Conservation (phyloP, 2,329 filamentous ascomycete species). For the Colletotrichum agaves region DNA sequence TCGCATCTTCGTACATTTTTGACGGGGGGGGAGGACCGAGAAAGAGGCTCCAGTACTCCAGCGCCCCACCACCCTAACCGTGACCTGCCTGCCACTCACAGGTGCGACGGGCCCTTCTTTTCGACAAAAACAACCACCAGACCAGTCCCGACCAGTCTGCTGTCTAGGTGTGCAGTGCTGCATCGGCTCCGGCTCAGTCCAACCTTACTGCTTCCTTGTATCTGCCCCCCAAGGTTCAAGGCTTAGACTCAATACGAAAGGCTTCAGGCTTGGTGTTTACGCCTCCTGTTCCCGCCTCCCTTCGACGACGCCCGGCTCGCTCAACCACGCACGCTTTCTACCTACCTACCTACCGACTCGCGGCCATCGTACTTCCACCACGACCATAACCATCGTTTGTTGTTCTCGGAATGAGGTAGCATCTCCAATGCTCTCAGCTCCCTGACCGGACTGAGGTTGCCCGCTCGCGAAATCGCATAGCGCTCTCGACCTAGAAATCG, state of each 20-base stretch:
- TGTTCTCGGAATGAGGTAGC: slow-evolving; percentile 67
- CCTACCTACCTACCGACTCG: neutral
- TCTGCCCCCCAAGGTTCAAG: slow-evolving; percentile 3
- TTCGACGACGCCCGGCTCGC: slow-evolving; percentile 22
- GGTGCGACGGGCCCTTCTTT: slow-evolving; percentile 30
- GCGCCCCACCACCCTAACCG: slow-evolving; percentile 31
- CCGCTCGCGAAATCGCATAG: slow-evolving; percentile 33
- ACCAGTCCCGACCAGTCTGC: slow-evolving; percentile 10
- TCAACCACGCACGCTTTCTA: slow-evolving; percentile 14
- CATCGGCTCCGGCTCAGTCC: slow-evolving; percentile 19
- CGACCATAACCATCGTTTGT: slow-evolving; percentile 20
- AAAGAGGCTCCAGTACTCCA: slow-evolving; percentile 30
- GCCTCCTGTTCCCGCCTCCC: slow-evolving; percentile 25
- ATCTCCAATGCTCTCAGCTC: slow-evolving; percentile 66
- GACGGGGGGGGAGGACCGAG: slow-evolving; percentile 14
- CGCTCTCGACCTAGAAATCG: slow-evolving; percentile 29
- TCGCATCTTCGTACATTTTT: slow-evolving; percentile 8
- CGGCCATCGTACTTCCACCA: slow-evolving; percentile 7
- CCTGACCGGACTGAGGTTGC: slow-evolving; percentile 66
- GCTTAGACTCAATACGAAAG: too few species aligned
- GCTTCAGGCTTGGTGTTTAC: slow-evolving; percentile 19
- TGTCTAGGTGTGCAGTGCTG: neutral
- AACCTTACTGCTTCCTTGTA: slow-evolving; percentile 35
- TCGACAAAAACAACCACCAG: slow-evolving; percentile 36
- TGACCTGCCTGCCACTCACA: slow-evolving; percentile 34